These are phyloP conservation scores for Pugionium cornutum DNA, from an alignment of 345 rosid genomes.

Conservation along the genomic window DNA sequence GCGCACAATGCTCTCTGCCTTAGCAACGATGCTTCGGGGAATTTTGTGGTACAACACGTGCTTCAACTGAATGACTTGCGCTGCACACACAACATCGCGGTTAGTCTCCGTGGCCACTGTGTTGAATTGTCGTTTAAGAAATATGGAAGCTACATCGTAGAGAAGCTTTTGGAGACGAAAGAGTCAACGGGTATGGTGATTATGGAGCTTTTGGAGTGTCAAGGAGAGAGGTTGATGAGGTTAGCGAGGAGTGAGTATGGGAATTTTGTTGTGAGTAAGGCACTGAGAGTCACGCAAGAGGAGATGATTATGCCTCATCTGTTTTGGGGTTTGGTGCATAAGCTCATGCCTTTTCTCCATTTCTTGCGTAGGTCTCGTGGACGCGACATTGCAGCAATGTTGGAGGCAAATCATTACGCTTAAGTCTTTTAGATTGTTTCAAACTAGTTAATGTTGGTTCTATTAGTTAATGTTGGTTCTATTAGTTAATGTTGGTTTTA, in stretches of 20 bases:
- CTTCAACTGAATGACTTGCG: not conserved
- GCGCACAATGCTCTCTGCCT: conserved; percentile 1
- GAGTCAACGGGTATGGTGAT: not conserved
- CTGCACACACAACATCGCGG: not conserved
- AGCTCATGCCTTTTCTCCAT: conserved; percentile 10
- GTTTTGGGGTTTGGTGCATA: conserved; percentile 14
- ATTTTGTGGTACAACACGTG: conserved; percentile 28
- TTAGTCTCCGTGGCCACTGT: conserved; percentile 7
- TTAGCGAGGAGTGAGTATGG: conserved; percentile 29
- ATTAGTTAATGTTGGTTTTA: no score
- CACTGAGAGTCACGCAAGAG: not conserved
- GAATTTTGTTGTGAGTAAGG: conserved; percentile 23
- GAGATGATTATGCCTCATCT: not conserved
- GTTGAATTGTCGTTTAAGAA: conserved; percentile 15
- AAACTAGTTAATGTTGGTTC: no score
- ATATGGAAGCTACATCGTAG: conserved; percentile 27
- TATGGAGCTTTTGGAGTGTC: conserved; percentile 7
- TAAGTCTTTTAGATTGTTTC: no score
- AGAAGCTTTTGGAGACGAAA: conserved; percentile 2
- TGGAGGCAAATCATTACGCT: no score
- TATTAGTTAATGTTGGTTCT: no score
- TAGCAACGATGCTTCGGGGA: conserved; percentile 17
- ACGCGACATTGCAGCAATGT: no score
- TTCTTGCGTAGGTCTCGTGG: conserved; percentile 10
- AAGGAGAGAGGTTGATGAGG: not conserved